Evolutionary conservation across 352 stramenopile species (phyloP).

Genomic region (Globisporangium solare): DNA sequence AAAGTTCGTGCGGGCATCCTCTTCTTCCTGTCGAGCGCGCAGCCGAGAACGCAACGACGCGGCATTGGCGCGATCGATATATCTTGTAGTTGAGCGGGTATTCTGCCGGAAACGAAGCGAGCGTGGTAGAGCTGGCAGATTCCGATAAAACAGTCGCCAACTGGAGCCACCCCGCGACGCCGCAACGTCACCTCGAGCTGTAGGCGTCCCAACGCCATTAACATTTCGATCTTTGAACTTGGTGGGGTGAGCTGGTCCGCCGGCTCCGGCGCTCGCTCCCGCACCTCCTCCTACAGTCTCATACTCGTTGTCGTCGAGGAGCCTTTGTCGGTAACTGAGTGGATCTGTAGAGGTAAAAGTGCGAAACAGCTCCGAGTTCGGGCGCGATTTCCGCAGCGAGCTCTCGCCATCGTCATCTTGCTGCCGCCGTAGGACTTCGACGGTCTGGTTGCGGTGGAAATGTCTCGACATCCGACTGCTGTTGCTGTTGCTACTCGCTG

Average conservation of each 20-base stretch:
- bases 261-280: not conserved
- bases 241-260: constrained; percentile 1
- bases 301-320: constrained; percentile 45
- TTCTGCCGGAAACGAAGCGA: constrained; percentile 71
- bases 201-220: not conserved
- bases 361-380: constrained; percentile 63
- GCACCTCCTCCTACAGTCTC: constrained; percentile 12
- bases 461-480: constrained; percentile 23
- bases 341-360: constrained; percentile 65
- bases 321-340: constrained; percentile 48
- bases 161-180: constrained; percentile 20
- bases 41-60: constrained; percentile 50
- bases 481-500: constrained; percentile 9
- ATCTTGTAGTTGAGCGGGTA: constrained; percentile 66
- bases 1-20: constrained; percentile 33
- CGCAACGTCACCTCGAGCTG: not conserved
- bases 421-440: constrained; percentile 54
- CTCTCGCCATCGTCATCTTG: constrained; percentile 12
- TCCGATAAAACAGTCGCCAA: constrained; percentile 66
- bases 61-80: constrained; percentile 72
- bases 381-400: constrained; percentile 35
- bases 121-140: constrained; percentile 60
- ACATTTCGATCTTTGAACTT: constrained; percentile 10
- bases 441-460: constrained; percentile 73
- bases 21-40: constrained; percentile 45